Evolutionary conservation across 2,329 filamentous ascomycete genomes (phyloP).

Genomic region (Phyllosticta capitalensis): DNA sequence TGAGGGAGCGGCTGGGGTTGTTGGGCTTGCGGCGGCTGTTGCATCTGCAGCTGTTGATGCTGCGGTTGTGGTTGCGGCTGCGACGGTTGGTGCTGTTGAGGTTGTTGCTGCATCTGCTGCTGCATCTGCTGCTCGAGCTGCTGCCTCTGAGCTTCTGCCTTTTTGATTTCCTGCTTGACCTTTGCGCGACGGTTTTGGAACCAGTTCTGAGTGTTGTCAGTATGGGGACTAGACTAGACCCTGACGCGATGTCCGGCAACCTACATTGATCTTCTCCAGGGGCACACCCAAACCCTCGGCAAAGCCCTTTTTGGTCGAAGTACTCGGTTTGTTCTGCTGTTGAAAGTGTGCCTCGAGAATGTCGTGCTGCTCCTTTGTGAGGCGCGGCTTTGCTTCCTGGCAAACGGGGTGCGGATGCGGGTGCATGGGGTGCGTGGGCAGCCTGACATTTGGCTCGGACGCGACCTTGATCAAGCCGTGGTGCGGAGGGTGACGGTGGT

Average conservation of each 20-base stretch:
- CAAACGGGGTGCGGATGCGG: constrained; percentile 8
- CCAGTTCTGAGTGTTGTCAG: constrained; percentile 40
- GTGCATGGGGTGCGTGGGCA: constrained; percentile 1
- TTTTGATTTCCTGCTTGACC: constrained; percentile 44
- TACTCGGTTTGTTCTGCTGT: constrained; percentile 41
- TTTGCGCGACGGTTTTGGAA: constrained; percentile 45
- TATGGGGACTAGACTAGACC: constrained; percentile 6
- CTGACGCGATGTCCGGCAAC: constrained; percentile 16
- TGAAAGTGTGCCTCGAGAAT: constrained; percentile 41
- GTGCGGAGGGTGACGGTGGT: too few relatives aligned
- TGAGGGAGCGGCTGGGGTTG: constrained; percentile 1
- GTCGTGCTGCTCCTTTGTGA: constrained; percentile 45
- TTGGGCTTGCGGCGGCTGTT: neutral
- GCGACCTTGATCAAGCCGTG: constrained; percentile 10
- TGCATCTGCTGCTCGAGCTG: constrained; percentile 24
- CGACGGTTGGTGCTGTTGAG: constrained; percentile 3
- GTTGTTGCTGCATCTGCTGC: too few relatives aligned
- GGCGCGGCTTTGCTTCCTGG: constrained; percentile 40
- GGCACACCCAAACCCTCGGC: constrained; percentile 39
- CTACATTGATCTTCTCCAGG: constrained; percentile 45
- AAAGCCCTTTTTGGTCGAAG: constrained; percentile 41
- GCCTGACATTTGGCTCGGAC: constrained; percentile 10
- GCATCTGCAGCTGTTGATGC: neutral
- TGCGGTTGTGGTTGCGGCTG: neutral
- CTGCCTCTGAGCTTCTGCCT: constrained; percentile 18